Conservation (phyloP, 2,329 filamentous ascomycete genomes). For the Colletotrichum lindemuthianum region DNA sequence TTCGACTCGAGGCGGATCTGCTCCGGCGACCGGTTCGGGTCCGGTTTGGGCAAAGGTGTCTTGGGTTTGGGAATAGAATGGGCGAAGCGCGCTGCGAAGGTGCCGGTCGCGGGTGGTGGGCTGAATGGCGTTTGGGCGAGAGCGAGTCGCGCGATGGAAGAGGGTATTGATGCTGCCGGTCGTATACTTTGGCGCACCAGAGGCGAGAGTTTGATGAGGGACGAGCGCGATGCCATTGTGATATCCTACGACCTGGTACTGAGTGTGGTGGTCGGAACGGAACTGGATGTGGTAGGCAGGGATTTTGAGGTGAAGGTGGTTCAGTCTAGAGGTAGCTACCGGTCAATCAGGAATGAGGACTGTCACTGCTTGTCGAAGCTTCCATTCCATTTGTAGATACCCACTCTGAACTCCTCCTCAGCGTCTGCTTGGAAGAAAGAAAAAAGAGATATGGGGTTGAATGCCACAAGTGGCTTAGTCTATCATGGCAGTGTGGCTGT, state of each 20-base stretch:
- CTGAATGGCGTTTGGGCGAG: neutral
- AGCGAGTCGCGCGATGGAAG: conserved; percentile 7
- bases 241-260: neutral
- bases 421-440: neutral
- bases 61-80: conserved; percentile 41
- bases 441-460: neutral
- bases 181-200: conserved; percentile 23
- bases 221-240: conserved; percentile 32
- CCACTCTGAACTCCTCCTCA: neutral
- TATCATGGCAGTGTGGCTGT: too few species aligned
- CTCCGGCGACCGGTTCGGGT: conserved; percentile 38
- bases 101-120: neutral
- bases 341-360: too few species aligned
- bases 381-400: neutral
- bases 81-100: conserved; percentile 37
- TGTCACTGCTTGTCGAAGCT: too few species aligned
- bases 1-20: conserved; percentile 46
- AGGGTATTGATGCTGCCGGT: conserved; percentile 14
- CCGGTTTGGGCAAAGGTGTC: conserved; percentile 27
- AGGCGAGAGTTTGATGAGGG: conserved; percentile 18
- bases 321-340: neutral
- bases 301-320: neutral
- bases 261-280: neutral
- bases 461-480: conserved; percentile 23
- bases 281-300: neutral